Percentiles rank a stretch among this genome's conserved stretches.
Evolutionary conservation across 495 filamentous ascomycete genomes (phyloP).

Genomic region (Aspergillus asperescens): DNA sequence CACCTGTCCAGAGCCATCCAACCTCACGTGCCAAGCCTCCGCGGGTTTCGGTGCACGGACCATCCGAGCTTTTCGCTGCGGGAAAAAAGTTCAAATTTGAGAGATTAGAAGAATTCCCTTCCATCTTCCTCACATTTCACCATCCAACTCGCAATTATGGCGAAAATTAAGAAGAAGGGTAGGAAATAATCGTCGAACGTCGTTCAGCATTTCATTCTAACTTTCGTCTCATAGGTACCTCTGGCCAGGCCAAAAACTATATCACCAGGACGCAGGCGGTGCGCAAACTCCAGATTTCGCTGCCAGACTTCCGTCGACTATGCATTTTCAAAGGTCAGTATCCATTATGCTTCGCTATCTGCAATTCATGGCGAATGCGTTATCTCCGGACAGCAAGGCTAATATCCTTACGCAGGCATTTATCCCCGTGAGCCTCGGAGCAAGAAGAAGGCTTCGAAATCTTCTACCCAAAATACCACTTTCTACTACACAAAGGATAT

Average conservation of each 20-base stretch:
- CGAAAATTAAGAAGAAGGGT: constrained; percentile 91
- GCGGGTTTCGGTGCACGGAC: constrained; percentile 35
- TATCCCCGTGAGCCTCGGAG: constrained; percentile 94
- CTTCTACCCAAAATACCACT: constrained; percentile 80
- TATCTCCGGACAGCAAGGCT: not conserved
- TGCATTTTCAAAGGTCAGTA: constrained; percentile 90
- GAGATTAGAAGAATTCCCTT: not conserved
- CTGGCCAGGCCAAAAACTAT: constrained; percentile 96
- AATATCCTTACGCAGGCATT: constrained; percentile 53
- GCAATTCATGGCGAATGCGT: not conserved
- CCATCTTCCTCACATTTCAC: constrained; percentile 29
- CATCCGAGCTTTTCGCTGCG: constrained; percentile 23
- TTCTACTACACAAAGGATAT: constrained; percentile 99
- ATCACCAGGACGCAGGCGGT: constrained; percentile 95
- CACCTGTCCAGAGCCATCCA: constrained; percentile 23
- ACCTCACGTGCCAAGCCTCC: constrained; percentile 27
- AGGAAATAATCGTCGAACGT: constrained; percentile 9
- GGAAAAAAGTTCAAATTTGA: constrained; percentile 16
- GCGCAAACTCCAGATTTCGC: constrained; percentile 92
- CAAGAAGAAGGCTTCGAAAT: constrained; percentile 94
- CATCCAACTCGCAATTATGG: constrained; percentile 51
- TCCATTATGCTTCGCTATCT: not conserved
- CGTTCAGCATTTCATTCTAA: constrained; percentile 1
- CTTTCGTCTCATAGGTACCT: constrained; percentile 52
- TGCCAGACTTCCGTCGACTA: constrained; percentile 93